Percentiles rank a stretch among this genome's conserved stretches.
Evolutionary conservation across 352 stramenopile genomes (phyloP).

Genomic region (Globisporangium cystogenes): DNA sequence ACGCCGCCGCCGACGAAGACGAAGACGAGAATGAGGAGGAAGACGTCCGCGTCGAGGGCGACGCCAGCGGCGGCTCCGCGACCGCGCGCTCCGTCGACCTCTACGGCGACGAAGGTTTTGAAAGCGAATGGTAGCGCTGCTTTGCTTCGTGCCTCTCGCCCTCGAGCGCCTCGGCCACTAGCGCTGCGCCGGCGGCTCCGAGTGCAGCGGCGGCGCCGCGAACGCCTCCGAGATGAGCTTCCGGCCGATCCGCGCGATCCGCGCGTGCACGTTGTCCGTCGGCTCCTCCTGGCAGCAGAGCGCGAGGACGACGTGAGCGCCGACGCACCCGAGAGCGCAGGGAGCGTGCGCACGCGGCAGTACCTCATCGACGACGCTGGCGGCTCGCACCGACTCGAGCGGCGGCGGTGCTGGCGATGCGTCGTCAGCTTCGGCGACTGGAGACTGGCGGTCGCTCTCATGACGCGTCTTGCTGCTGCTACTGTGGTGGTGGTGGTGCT

Average conservation of each 20-base stretch:
- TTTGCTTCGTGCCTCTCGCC: neutral
- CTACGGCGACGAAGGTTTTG: conserved; percentile 57
- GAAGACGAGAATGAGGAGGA: conserved; percentile 5
- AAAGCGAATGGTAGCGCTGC: conserved; percentile 34
- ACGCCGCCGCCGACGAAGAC: conserved; percentile 16
- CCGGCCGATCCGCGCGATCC: conserved; percentile 67
- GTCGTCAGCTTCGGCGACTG: neutral
- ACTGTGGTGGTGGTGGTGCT: conserved; percentile 15
- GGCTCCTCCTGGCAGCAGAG: neutral
- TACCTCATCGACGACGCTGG: neutral
- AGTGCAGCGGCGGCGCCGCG: conserved; percentile 9
- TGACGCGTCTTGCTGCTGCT: conserved; percentile 1
- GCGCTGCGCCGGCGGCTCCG: neutral
- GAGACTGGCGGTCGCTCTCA: neutral
- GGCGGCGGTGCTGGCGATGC: too few relatives aligned
- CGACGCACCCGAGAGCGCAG: too few relatives aligned
- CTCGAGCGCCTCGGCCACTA: neutral
- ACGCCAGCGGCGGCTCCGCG: conserved; percentile 4
- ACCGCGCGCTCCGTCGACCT: conserved; percentile 20
- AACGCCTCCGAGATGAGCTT: conserved; percentile 69
- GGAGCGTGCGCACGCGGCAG: neutral
- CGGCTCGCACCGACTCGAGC: neutral
- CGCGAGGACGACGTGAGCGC: neutral
- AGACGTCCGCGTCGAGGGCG: conserved; percentile 10
- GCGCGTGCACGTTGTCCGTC: conserved; percentile 27